phyloP scores from a whole-genome alignment of 2,329 filamentous ascomycete species.

The Botrytis pseudocinerea region DNA sequence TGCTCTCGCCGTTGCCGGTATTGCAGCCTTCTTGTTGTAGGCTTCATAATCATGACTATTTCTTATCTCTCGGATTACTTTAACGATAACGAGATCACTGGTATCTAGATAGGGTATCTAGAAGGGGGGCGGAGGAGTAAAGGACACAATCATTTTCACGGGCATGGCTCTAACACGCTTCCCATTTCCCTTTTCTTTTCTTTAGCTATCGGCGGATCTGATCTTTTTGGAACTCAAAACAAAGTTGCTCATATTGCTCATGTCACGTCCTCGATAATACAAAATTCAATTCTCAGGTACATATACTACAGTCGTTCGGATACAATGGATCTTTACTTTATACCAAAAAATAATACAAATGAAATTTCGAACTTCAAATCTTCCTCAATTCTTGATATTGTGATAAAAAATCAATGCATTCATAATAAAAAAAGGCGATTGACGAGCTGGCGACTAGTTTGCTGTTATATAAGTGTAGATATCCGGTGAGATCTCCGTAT shows the following conservation, averaged over 20 bases:
- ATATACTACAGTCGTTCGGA: constrained; percentile 26
- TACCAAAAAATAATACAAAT: constrained; percentile 20
- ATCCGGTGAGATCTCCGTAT: background rate
- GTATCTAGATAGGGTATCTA: constrained; percentile 23
- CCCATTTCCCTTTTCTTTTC: constrained; percentile 15
- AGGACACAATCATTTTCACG: constrained; percentile 31
- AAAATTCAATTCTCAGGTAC: constrained; percentile 31
- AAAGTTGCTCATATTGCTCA: constrained; percentile 30
- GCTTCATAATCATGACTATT: constrained; percentile 20
- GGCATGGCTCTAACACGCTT: constrained; percentile 15
- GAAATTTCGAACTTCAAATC: background rate
- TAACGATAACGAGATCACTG: constrained; percentile 26
- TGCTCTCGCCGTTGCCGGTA: constrained; percentile 32
- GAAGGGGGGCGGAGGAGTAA: constrained; percentile 25
- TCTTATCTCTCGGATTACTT: constrained; percentile 21
- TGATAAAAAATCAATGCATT: background rate
- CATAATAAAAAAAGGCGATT: background rate
- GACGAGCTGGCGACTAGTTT: background rate
- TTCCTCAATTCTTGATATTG: background rate
- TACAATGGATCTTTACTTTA: constrained; percentile 20
- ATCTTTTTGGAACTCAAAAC: constrained; percentile 31
- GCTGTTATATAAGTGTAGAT: too few species aligned
- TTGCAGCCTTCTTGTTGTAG: constrained; percentile 36
- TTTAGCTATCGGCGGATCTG: constrained; percentile 23
- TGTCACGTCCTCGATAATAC: constrained; percentile 27